Evolutionary conservation across 2,329 filamentous ascomycete species (phyloP), one percentile per base, ranked within the genome.

Genomic region (Triangularia setosa): DNA sequence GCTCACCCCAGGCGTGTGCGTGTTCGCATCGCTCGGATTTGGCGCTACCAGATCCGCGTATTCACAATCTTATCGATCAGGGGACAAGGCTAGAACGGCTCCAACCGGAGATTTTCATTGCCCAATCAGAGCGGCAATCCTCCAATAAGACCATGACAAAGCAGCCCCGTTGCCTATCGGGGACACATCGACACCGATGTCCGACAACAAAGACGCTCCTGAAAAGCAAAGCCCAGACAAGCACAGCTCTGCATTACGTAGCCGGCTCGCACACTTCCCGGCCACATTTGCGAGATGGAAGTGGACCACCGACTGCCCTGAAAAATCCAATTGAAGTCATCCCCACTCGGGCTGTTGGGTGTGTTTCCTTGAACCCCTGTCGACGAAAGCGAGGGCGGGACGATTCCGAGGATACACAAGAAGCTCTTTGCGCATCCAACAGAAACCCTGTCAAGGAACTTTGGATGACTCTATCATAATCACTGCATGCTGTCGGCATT

Each of bases 1-100:
- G 40, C 40, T 48, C 40, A 48, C 40, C 40, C 40, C 40, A 18
- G 40, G 40, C 40, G 40, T 48, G 40, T 18, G n/a, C 40, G 40
- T 48, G 40, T 48, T 48, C 40, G 40, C 12, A 48, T 48, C 11
- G 16, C 40, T 23, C 40, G 40, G 16, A 21, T 48, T 18, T 48
- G 35, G 35, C n/a, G 40, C 30, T 48, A 18, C 40, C 40, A 48
- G 40, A 48, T 48, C 40, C 40, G 40, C 40, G 40, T 48, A 48
- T 48, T 48, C n/a, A 48, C 0, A 23, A 48, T 48, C 57, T 59
- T 59, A 59, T 59, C 58, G 52, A 61, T 61, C 40, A 48, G 44
- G 44, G 27, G 24, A 25, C 4, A 53, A 54, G 21, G 35, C n/a
- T 48, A 54, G 23, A 11, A 14, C 3, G 18, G 25, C 58, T 35